Evolutionary conservation across 129 eudicot species (phyloP).

Genomic region (Smallanthus sonchifolius): DNA sequence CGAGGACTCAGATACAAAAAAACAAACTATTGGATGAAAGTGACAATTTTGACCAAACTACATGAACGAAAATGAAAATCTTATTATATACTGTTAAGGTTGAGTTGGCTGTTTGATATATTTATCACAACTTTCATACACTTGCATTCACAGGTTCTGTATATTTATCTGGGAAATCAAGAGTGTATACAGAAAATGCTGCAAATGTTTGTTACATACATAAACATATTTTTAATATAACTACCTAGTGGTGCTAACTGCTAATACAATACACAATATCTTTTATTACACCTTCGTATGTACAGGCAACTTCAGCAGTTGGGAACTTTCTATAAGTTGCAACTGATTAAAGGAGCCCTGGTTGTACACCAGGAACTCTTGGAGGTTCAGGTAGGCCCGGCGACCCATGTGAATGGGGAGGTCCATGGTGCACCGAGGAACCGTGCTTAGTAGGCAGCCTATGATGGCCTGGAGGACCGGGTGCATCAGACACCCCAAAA

Average conservation of each 20-base stretch:
- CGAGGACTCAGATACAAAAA: too few species aligned
- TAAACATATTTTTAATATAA: background rate
- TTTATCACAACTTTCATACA: background rate
- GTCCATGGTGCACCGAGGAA: background rate
- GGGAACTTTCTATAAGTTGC: background rate
- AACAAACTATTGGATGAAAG: too few species aligned
- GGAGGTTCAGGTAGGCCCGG: slow-evolving; percentile 15
- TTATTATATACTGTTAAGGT: too few species aligned
- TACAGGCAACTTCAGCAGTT: background rate
- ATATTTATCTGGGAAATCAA: background rate
- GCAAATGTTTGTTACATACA: background rate
- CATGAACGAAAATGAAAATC: too few species aligned
- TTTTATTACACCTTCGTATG: slow-evolving; percentile 12
- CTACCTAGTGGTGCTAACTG: background rate
- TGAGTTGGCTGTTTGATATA: too few species aligned
- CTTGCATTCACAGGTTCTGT: background rate
- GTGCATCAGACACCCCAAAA: slow-evolving; percentile 4
- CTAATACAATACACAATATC: background rate
- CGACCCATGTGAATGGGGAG: background rate
- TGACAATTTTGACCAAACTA: too few species aligned
- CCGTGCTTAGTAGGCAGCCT: background rate
- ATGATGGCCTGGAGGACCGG: slow-evolving; percentile 5
- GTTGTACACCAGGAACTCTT: slow-evolving; percentile 5
- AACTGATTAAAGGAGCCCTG: background rate
- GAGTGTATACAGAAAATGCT: background rate